Evolutionary conservation across 176 grass and related monocot genomes (phyloP).

Genomic region (Chrysopogon serrulatus): DNA sequence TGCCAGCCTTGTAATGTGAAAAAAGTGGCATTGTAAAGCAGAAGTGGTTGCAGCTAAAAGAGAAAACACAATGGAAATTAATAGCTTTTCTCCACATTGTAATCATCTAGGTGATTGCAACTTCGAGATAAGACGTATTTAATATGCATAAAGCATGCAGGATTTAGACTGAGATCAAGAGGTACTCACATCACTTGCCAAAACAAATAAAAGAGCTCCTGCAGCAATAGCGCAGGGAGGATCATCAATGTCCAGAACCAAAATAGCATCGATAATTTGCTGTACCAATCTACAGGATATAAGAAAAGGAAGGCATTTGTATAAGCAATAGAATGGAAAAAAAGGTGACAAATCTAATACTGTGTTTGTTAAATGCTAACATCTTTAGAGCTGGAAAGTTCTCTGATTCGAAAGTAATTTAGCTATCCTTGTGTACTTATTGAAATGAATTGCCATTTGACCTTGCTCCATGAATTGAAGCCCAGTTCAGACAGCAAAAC

Average conservation of each 20-base stretch:
- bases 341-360: not conserved
- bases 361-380: not conserved
- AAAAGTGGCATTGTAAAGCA: not conserved
- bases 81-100: not conserved
- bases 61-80: not conserved
- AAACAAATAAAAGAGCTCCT: slow-evolving; percentile 81
- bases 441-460: not conserved
- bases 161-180: slow-evolving; percentile 12
- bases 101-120: not conserved
- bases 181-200: slow-evolving; percentile 94
- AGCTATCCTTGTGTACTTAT: not conserved
- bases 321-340: slow-evolving; percentile 18
- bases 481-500: not conserved
- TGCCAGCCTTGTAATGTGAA: not conserved
- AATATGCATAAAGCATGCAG: not conserved
- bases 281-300: slow-evolving; percentile 56
- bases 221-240: slow-evolving; percentile 67
- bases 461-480: not conserved
- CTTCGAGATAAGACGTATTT: not conserved
- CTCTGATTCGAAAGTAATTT: not conserved
- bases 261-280: slow-evolving; percentile 75
- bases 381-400: not conserved
- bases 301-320: slow-evolving; percentile 9
- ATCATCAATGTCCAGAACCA: slow-evolving; percentile 85
- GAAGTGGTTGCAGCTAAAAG: not conserved